Evolutionary conservation across 2,329 filamentous ascomycete genomes (phyloP).

Genomic region (Biscogniauxia mediterranea): DNA sequence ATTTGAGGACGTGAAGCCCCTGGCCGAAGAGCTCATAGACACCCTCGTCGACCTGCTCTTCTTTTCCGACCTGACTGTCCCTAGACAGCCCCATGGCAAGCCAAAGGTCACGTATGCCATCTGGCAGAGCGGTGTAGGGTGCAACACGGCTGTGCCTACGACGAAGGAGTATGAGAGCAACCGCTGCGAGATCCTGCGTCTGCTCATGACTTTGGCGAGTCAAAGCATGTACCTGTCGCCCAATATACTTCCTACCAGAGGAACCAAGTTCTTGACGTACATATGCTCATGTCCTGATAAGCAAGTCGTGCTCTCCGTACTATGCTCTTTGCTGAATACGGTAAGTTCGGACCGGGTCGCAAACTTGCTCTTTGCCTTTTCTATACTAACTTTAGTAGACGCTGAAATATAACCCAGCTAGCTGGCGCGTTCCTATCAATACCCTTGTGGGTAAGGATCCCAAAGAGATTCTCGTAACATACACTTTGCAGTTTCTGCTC

Average conservation of each 20-base stretch:
- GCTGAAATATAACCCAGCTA: slow-evolving; percentile 91
- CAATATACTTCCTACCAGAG: slow-evolving; percentile 74
- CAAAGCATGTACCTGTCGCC: slow-evolving; percentile 92
- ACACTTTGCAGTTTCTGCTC: slow-evolving; percentile 87
- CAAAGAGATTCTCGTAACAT: slow-evolving; percentile 86
- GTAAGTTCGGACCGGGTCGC: slow-evolving; percentile 48
- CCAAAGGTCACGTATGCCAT: slow-evolving; percentile 88
- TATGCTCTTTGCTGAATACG: slow-evolving; percentile 93
- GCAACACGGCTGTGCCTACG: slow-evolving; percentile 82
- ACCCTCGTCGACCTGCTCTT: slow-evolving; percentile 87
- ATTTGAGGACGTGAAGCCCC: slow-evolving; percentile 78
- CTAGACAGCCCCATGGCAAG: slow-evolving; percentile 66
- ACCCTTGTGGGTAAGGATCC: slow-evolving; percentile 88
- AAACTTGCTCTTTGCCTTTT: background rate
- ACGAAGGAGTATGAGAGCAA: slow-evolving; percentile 94
- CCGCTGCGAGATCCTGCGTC: slow-evolving; percentile 80
- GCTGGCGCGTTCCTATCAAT: slow-evolving; percentile 92
- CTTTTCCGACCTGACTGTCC: slow-evolving; percentile 85
- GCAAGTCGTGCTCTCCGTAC: slow-evolving; percentile 81
- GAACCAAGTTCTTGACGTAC: slow-evolving; percentile 82
- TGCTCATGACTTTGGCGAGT: slow-evolving; percentile 82
- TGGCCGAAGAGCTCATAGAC: slow-evolving; percentile 91
- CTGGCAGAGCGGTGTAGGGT: slow-evolving; percentile 97
- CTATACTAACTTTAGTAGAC: slow-evolving; percentile 51
- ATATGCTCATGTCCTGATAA: slow-evolving; percentile 86